These are phyloP conservation scores for Glaciozyma antarctica DNA, from an alignment of 768 basidiomycete genomes.

Conservation along the genomic window DNA sequence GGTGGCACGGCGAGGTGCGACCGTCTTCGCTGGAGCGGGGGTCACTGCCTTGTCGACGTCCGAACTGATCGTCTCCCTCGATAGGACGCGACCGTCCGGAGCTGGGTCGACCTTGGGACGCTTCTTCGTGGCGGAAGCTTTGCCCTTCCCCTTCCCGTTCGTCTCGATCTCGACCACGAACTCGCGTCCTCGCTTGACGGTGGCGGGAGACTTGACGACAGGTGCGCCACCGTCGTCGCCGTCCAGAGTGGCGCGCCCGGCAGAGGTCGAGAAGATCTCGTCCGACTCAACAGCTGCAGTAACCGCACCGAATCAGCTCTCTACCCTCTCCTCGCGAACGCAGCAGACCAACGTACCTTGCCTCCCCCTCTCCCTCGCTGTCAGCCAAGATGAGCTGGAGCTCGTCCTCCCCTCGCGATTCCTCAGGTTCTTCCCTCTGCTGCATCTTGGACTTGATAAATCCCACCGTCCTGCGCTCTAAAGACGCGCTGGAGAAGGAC, in stretches of 20 bases:
- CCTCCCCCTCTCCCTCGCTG: slow-evolving; percentile 21
- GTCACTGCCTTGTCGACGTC: slow-evolving; percentile 3
- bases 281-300: neutral
- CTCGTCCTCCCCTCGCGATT: neutral
- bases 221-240: neutral
- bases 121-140: neutral
- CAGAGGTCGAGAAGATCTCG: neutral
- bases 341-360: neutral
- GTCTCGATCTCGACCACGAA: neutral
- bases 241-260: neutral
- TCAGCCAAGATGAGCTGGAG: slow-evolving; percentile 11
- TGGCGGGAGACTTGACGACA: neutral
- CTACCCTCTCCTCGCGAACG: neutral
- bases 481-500: neutral
- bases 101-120: neutral
- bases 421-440: neutral
- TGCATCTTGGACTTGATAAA: neutral
- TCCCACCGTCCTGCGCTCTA: neutral
- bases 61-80: neutral
- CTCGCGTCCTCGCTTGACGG: neutral
- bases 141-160: neutral
- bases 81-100: too few relatives aligned
- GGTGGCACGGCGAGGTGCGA: neutral
- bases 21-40: neutral
- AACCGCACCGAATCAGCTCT: neutral